Evolutionary conservation across 305 asterid species (phyloP).

Genomic region (Fraxinus latifolia): DNA sequence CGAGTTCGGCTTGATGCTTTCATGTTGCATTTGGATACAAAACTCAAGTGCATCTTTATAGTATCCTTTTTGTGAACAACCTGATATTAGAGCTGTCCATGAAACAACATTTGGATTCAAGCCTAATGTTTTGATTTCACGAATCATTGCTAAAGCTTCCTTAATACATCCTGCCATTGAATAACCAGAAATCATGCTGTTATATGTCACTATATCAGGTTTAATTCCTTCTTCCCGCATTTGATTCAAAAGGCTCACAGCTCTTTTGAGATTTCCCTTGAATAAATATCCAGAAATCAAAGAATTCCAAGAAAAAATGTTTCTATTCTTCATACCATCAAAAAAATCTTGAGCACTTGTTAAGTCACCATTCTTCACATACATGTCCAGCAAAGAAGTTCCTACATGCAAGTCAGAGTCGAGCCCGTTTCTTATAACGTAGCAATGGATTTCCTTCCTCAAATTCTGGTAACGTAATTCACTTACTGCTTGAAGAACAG

Average conservation of each 20-base stretch:
- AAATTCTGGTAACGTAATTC: slow-evolving; percentile 26
- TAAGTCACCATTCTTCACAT: slow-evolving; percentile 47
- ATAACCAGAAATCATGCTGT: slow-evolving; percentile 59
- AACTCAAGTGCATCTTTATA: slow-evolving; percentile 34
- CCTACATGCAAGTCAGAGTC: slow-evolving; percentile 37
- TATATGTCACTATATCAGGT: slow-evolving; percentile 50
- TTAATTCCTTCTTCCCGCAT: slow-evolving; percentile 44
- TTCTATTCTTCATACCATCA: slow-evolving; percentile 35
- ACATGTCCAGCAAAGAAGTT: slow-evolving; percentile 59
- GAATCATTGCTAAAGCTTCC: slow-evolving; percentile 44
- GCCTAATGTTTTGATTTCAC: slow-evolving; percentile 34
- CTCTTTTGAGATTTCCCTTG: slow-evolving; percentile 42
- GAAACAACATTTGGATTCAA: slow-evolving; percentile 49
- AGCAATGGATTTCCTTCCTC: slow-evolving; percentile 40
- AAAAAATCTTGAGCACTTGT: slow-evolving; percentile 42
- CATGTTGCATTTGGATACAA: slow-evolving; percentile 44
- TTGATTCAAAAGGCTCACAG: slow-evolving; percentile 35
- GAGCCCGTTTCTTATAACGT: slow-evolving; percentile 32
- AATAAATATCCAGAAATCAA: slow-evolving; percentile 52
- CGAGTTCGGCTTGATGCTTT: slow-evolving; percentile 42
- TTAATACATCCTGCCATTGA: slow-evolving; percentile 32
- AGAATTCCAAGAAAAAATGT: slow-evolving; percentile 53
- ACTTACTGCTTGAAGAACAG: slow-evolving; percentile 39
- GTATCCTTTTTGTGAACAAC: slow-evolving; percentile 48
- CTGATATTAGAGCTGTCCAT: slow-evolving; percentile 73